phyloP scores from a whole-genome alignment of 164 flowering plant species.

The Dillenia suffruticosa region DNA sequence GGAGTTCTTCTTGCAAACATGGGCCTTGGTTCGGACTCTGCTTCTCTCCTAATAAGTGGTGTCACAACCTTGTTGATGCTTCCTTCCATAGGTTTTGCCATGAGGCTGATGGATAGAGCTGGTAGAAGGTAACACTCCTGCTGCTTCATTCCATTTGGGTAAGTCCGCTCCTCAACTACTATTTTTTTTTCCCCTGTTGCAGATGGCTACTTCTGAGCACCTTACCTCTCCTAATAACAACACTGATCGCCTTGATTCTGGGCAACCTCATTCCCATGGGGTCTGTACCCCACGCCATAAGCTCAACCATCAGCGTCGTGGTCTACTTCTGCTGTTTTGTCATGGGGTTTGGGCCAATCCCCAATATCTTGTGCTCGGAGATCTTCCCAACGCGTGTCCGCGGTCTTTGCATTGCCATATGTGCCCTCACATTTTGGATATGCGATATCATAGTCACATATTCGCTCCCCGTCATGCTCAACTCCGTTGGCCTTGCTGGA shows the following conservation, averaged over 20 bases:
- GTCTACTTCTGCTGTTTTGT: conserved; percentile 85
- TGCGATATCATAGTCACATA: conserved; percentile 88
- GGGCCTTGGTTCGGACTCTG: conserved; percentile 64
- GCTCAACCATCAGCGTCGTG: conserved; percentile 72
- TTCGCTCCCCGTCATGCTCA: conserved; percentile 77
- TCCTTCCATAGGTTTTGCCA: conserved; percentile 82
- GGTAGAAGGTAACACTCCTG: conserved; percentile 69
- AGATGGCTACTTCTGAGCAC: conserved; percentile 75
- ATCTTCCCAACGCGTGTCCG: conserved; percentile 94
- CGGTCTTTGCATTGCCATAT: conserved; percentile 90
- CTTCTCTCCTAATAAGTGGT: conserved; percentile 80
- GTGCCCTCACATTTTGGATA: conserved; percentile 80
- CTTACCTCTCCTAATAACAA: conserved; percentile 56
- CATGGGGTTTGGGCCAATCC: conserved; percentile 87
- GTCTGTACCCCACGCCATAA: conserved; percentile 43
- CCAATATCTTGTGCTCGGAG: conserved; percentile 91
- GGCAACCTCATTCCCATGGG: conserved; percentile 41
- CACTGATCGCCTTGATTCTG: conserved; percentile 64
- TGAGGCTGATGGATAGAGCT: conserved; percentile 87
- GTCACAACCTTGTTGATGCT: conserved; percentile 88
- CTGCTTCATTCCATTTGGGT: too few relatives aligned
- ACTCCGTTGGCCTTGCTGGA: conserved; percentile 73
- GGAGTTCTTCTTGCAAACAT: conserved; percentile 67
- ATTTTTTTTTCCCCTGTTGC: conserved; percentile 12
- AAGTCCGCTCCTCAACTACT: neutral